Conservation (phyloP, 2,329 filamentous ascomycete genomes). For the Exophiala phaeomuriformis region DNA sequence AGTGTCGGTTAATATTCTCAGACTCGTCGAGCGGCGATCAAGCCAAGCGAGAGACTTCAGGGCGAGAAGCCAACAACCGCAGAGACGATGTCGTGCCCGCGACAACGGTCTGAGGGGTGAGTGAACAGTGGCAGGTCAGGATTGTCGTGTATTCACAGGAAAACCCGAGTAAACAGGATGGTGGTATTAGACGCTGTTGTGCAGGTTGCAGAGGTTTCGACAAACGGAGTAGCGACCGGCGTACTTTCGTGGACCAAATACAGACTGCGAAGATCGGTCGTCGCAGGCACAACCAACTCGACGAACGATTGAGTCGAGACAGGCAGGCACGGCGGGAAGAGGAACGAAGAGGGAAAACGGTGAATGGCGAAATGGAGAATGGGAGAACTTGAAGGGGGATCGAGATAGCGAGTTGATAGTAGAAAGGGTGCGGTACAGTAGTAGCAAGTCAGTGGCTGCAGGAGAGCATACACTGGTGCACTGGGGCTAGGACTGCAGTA, state of each 20-base stretch:
- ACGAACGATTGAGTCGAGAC: conserved; percentile 18
- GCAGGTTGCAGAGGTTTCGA: conserved; percentile 4
- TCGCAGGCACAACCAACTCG: conserved; percentile 12
- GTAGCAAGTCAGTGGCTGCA: too few relatives aligned
- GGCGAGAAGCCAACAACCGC: conserved; percentile 8
- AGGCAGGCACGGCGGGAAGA: background rate
- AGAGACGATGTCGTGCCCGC: background rate
- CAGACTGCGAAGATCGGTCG: background rate
- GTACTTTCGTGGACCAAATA: background rate
- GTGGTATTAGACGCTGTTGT: conserved; percentile 6
- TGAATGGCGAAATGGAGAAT: too few relatives aligned
- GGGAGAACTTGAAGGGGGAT: background rate
- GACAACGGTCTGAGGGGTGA: background rate
- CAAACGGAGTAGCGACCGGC: conserved; percentile 7
- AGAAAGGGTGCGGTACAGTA: background rate
- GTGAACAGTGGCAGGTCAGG: conserved; percentile 7
- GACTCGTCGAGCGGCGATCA: background rate
- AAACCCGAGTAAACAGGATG: conserved; percentile 2
- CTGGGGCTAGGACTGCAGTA: too few relatives aligned
- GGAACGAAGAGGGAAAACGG: background rate
- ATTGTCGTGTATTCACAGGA: conserved; percentile 1
- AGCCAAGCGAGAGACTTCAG: conserved; percentile 14
- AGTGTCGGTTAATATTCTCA: background rate
- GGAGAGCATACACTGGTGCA: too few relatives aligned
- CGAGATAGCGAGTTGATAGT: background rate